Conservation (phyloP, 2,329 filamentous ascomycete species). For the Lasiodiplodia theobromae region DNA sequence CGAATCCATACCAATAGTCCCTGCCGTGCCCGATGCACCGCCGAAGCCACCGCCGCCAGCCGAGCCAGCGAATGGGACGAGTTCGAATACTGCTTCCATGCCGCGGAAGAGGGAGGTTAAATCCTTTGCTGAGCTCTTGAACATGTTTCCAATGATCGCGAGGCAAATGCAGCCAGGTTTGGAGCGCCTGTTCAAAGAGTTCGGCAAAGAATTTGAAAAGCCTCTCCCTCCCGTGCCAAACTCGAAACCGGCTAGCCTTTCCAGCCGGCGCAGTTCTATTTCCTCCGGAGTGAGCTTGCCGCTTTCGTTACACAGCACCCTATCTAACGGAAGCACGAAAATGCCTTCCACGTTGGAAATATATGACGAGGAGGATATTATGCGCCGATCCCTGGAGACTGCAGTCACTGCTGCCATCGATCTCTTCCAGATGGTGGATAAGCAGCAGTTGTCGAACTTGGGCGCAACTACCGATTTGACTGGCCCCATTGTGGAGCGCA, state of each 20-base stretch:
- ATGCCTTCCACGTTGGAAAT: slow-evolving; percentile 63
- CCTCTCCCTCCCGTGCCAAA: slow-evolving; percentile 76
- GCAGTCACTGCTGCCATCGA: slow-evolving; percentile 94
- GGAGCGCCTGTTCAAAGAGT: slow-evolving; percentile 89
- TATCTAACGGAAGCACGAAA: slow-evolving; percentile 39
- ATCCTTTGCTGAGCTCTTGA: slow-evolving; percentile 87
- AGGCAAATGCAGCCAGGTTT: slow-evolving; percentile 93
- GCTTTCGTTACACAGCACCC: slow-evolving; percentile 47
- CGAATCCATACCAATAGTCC: slow-evolving; percentile 75
- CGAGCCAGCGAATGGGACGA: slow-evolving; percentile 32
- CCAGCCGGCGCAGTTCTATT: slow-evolving; percentile 44
- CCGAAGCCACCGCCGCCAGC: slow-evolving; percentile 40
- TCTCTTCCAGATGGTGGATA: slow-evolving; percentile 93
- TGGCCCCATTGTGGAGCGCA: slow-evolving; percentile 85
- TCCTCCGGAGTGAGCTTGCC: slow-evolving; percentile 46
- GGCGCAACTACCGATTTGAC: slow-evolving; percentile 94
- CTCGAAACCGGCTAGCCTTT: slow-evolving; percentile 42
- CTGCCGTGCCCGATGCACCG: slow-evolving; percentile 63
- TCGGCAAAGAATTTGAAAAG: slow-evolving; percentile 83
- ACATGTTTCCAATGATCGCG: slow-evolving; percentile 93
- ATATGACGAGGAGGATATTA: slow-evolving; percentile 89
- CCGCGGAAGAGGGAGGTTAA: slow-evolving; percentile 88
- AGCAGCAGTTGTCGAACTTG: slow-evolving; percentile 89
- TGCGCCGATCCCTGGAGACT: slow-evolving; percentile 87
- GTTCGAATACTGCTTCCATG: slow-evolving; percentile 47